Conservation (phyloP, 2,329 filamentous ascomycete species). For the Stachybotrys echinatus region DNA sequence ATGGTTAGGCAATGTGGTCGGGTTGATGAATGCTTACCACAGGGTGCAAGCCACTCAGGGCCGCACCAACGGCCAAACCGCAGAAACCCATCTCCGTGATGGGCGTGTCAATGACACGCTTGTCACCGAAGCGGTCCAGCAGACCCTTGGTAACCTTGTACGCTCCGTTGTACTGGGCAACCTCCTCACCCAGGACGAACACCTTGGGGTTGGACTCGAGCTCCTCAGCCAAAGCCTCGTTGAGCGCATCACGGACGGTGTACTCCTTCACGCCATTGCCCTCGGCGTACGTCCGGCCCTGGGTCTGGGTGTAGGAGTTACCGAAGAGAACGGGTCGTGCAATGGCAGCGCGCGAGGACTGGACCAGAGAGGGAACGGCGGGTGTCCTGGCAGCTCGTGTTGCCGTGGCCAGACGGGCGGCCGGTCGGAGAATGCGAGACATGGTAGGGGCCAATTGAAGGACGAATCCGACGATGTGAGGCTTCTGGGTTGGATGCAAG, state of each 20-base stretch:
- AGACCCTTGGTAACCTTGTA: slow-evolving; percentile 99
- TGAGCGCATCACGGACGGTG: slow-evolving; percentile 94
- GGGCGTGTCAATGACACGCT: slow-evolving; percentile 95
- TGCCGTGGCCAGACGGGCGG: slow-evolving; percentile 41
- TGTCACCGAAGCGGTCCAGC: slow-evolving; percentile 93
- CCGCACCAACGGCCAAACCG: slow-evolving; percentile 90
- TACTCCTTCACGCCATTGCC: slow-evolving; percentile 74
- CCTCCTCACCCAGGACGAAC: slow-evolving; percentile 94
- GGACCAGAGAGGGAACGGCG: slow-evolving; percentile 28
- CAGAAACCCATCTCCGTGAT: slow-evolving; percentile 97
- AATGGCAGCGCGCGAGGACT: slow-evolving; percentile 30
- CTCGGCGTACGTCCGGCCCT: slow-evolving; percentile 52
- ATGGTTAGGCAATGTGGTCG: not conserved
- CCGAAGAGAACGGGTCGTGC: slow-evolving; percentile 31
- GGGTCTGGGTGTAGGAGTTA: slow-evolving; percentile 25
- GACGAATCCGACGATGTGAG: not conserved
- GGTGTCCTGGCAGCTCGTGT: slow-evolving; percentile 29
- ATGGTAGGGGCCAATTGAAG: slow-evolving; percentile 23
- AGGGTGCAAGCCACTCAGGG: slow-evolving; percentile 88
- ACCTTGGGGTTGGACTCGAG: slow-evolving; percentile 92
- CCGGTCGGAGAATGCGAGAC: slow-evolving; percentile 48
- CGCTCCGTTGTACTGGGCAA: slow-evolving; percentile 98
- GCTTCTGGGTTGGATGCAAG: not conserved
- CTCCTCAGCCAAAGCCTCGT: slow-evolving; percentile 97
- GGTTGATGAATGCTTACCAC: slow-evolving; percentile 58